Base-by-base conservation (phyloP, 176 grass and related monocot species). In the Alopecurus myosuroides region DNA sequence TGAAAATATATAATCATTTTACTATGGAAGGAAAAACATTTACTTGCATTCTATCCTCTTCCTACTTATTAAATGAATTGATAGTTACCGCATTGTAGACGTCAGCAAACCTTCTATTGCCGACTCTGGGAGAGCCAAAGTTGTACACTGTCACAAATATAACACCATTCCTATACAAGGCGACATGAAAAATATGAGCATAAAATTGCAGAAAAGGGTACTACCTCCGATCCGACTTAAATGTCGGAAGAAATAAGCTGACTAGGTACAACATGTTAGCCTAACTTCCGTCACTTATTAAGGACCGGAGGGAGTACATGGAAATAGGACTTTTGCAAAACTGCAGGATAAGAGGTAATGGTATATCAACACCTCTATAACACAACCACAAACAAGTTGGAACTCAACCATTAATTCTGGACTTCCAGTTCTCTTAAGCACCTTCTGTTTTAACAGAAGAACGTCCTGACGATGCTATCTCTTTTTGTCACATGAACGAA, bases 101-200 rank as follows among this genome's bases (percentile, higher is more conserved):
- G 58, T 94, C 93, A 82, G 93, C 95, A 30, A 98, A 95, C 80
- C 87, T 95, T 86, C 93, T 90, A 89, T 95, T 98, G 88, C 95
- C 95, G 22, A 98, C 95, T 85, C 95, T 91, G 77, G 93, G 95
- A 87, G 95, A 98, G 67, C 95, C 95, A 74, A 98, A 98, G 65
- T 95, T 98, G 86, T 98, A 98, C 89, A 98, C 94, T 52, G 91
- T 93, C 77, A 98, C 77, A 15, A 86, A 86, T 83, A 95, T 88
- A 83, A 85, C 76, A 77, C 89, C 89, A 83, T 85, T 74, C 89
- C 95, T 98, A 92, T 28, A 89, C 31, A 92, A 81, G 40, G 11
- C 11, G 23, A 14, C 35, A 77, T 0, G 40, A 70, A 71, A 63
- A 49, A 82, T 44, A 82, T 53, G 26, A 55, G 23, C 71, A 76